Conservation (phyloP, 2,329 filamentous ascomycete genomes). For the Verticillium tricorpus region DNA sequence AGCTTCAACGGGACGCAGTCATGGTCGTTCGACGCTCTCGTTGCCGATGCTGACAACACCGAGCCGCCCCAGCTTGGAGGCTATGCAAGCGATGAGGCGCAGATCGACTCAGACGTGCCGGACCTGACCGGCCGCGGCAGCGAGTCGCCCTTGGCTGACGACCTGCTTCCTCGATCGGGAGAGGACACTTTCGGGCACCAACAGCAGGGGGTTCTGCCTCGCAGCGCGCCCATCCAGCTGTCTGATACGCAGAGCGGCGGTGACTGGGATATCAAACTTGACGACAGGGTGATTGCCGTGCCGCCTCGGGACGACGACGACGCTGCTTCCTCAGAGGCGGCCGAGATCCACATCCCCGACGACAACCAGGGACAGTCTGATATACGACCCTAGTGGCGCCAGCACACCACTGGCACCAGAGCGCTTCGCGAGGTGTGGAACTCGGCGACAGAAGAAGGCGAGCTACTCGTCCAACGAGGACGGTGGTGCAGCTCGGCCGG, state of each 20-base stretch:
- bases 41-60: conserved; percentile 22
- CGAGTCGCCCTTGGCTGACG: conserved; percentile 12
- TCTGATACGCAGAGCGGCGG: conserved; percentile 23
- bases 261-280: conserved; percentile 28
- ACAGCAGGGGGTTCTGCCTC: background rate
- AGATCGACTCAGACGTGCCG: conserved; percentile 30
- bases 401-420: background rate
- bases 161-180: background rate
- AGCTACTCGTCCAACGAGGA: background rate
- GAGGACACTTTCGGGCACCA: conserved; percentile 2
- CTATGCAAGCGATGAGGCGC: conserved; percentile 37
- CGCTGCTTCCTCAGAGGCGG: conserved; percentile 37
- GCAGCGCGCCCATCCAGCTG: conserved; percentile 7
- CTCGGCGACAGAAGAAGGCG: background rate
- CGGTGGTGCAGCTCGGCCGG: background rate
- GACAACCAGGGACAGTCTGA: conserved; percentile 20
- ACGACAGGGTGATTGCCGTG: conserved; percentile 32
- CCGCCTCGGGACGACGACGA: conserved; percentile 28
- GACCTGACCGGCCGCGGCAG: conserved; percentile 23
- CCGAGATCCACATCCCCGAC: conserved; percentile 45
- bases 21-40: conserved; percentile 44
- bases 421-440: background rate
- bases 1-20: conserved; percentile 18
- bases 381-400: background rate
- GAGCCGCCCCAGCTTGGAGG: conserved; percentile 26